phyloP scores from a whole-genome alignment of 208 protist species.

The Histomonas meleagridis region DNA sequence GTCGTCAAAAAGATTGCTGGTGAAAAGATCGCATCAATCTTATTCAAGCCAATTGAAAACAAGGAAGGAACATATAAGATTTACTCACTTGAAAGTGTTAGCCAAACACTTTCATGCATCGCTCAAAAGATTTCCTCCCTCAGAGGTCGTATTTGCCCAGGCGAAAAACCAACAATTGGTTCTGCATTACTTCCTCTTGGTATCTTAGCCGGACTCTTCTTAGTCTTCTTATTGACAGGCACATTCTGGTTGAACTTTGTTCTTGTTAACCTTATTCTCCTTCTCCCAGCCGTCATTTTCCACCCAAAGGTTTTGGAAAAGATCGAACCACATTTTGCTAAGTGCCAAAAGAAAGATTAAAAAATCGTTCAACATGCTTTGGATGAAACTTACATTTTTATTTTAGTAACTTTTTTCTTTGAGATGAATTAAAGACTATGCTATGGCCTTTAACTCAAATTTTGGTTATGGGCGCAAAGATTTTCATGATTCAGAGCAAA shows the following conservation, averaged over 20 bases:
- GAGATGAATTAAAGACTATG: too few relatives aligned
- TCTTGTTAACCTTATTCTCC: neutral
- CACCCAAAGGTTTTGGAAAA: neutral
- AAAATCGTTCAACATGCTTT: too few relatives aligned
- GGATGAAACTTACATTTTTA: too few relatives aligned
- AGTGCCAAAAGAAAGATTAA: too few relatives aligned
- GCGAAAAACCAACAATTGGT: too few relatives aligned
- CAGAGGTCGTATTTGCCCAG: neutral
- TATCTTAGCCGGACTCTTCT: neutral
- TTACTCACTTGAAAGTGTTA: neutral
- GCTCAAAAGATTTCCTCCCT: too few relatives aligned
- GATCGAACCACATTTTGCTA: too few relatives aligned
- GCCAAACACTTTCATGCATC: neutral
- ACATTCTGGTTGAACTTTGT: conserved; percentile 6
- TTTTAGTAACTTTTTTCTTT: too few relatives aligned
- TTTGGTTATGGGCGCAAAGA: too few relatives aligned
- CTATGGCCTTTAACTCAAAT: too few relatives aligned
- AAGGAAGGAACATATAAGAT: neutral
- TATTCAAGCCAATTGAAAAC: neutral
- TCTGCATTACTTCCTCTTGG: neutral
- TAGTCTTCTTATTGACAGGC: neutral
- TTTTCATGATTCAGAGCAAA: too few relatives aligned
- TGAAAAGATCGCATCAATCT: neutral
- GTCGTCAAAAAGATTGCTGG: neutral
- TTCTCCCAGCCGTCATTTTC: neutral